Conservation (phyloP, 257 asterid genomes). For the Ilex asprella region DNA sequence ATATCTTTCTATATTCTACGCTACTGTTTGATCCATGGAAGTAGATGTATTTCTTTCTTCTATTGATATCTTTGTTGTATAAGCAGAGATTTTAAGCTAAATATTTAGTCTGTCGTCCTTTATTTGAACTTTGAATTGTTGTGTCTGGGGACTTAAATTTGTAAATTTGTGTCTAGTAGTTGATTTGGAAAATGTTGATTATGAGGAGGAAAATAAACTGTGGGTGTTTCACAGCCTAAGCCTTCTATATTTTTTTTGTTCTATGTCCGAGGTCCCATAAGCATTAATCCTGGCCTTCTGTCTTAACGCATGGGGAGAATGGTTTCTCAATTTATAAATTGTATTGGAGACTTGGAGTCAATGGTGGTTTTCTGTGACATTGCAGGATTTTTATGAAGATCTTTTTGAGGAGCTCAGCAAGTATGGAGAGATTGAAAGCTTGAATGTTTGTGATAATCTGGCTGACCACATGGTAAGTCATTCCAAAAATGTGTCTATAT, state of each 20-base stretch:
- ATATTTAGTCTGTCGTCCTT: no score
- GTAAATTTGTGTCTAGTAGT: no score
- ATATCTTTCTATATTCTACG: no score
- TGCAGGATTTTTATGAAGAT: constrained; percentile 90
- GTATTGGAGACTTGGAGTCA: background rate
- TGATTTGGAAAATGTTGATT: no score
- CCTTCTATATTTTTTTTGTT: background rate
- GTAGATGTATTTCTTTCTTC: no score
- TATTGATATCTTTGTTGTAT: no score
- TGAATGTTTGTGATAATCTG: constrained; percentile 85
- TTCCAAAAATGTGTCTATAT: constrained; percentile 2
- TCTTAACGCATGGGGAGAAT: background rate
- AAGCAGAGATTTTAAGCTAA: no score
- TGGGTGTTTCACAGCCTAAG: background rate
- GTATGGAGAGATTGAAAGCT: constrained; percentile 85
- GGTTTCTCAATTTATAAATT: background rate
- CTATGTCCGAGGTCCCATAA: background rate
- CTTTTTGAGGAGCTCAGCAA: constrained; percentile 85
- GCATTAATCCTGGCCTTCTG: background rate
- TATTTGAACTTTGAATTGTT: no score
- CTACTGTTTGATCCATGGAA: no score
- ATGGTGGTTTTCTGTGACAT: background rate
- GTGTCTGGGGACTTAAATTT: no score
- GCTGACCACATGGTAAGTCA: constrained; percentile 90
- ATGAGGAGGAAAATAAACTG: no score